Conservation (phyloP, 1,139 yeast species). For the Scheffersomyces quercinus region DNA sequence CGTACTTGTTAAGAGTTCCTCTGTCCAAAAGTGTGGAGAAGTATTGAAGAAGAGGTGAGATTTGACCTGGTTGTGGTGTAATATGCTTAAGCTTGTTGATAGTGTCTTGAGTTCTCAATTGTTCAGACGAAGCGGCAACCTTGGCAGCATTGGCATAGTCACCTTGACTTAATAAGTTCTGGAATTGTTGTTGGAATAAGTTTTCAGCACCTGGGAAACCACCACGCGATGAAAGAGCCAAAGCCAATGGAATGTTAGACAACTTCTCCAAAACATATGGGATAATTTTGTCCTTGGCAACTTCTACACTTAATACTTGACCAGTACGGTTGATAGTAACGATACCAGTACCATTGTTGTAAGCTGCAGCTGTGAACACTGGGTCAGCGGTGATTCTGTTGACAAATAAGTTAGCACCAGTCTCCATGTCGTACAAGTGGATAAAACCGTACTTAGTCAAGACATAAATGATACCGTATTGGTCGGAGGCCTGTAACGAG, state of each 20-base stretch:
- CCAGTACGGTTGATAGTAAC: slow-evolving; percentile 94
- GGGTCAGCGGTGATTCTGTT: slow-evolving; percentile 97
- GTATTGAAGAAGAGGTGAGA: slow-evolving; percentile 91
- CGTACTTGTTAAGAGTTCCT: slow-evolving; percentile 90
- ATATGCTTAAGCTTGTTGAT: slow-evolving; percentile 88
- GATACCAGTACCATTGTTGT: slow-evolving; percentile 77
- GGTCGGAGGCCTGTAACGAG: slow-evolving; percentile 80
- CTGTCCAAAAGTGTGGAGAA: slow-evolving; percentile 89
- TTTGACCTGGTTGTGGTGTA: slow-evolving; percentile 95
- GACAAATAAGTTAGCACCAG: slow-evolving; percentile 90
- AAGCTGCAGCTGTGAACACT: slow-evolving; percentile 85
- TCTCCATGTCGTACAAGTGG: slow-evolving; percentile 91
- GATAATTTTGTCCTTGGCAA: slow-evolving; percentile 80
- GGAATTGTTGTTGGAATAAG: slow-evolving; percentile 88
- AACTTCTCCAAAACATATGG: slow-evolving; percentile 88
- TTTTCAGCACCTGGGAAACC: slow-evolving; percentile 97
- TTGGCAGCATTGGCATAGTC: slow-evolving; percentile 93
- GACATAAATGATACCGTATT: slow-evolving; percentile 83
- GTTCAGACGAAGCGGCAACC: slow-evolving; percentile 94
- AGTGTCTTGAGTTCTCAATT: slow-evolving; percentile 92
- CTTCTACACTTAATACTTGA: slow-evolving; percentile 90
- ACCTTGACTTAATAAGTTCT: slow-evolving; percentile 77
- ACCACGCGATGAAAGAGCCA: slow-evolving; percentile 90
- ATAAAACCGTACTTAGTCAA: slow-evolving; percentile 96
- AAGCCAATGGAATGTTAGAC: slow-evolving; percentile 83